These are phyloP conservation scores for Boletus rex-veris DNA, from an alignment of 768 basidiomycete genomes.

Conservation along the genomic window DNA sequence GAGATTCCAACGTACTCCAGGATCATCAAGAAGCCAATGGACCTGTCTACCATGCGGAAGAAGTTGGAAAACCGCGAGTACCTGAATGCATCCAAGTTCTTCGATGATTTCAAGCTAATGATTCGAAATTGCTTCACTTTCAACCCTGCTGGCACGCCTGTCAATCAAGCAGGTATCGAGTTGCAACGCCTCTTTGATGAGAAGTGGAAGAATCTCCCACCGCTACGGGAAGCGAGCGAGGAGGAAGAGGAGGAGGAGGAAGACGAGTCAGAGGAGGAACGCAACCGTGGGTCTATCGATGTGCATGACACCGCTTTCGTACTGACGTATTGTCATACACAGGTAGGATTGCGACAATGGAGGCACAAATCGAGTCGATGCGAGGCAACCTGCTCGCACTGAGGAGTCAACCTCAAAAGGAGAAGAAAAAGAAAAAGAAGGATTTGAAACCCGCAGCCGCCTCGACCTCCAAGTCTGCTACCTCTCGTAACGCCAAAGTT, in stretches of 20 bases:
- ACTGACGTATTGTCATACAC: conserved; percentile 17
- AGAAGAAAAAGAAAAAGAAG: conserved; percentile 73
- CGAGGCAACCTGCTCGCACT: conserved; percentile 62
- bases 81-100: conserved; percentile 72
- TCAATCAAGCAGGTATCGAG: conserved; percentile 81
- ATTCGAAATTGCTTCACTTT: conserved; percentile 90
- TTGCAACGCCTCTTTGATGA: conserved; percentile 88
- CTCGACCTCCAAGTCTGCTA: conserved; percentile 57
- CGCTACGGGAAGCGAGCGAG: conserved; percentile 49
- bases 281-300: conserved; percentile 48
- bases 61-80: conserved; percentile 83
- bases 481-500: conserved; percentile 47
- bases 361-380: conserved; percentile 78
- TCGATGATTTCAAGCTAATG: conserved; percentile 91
- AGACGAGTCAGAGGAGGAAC: conserved; percentile 67
- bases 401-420: conserved; percentile 52
- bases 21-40: conserved; percentile 94
- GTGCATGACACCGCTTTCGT: not conserved
- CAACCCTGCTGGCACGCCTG: conserved; percentile 85
- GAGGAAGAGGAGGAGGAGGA: conserved; percentile 63
- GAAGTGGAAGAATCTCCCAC: conserved; percentile 82
- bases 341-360: conserved; percentile 76
- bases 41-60: conserved; percentile 81
- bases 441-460: conserved; percentile 54
- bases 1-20: conserved; percentile 83